These are phyloP conservation scores for Erodium trifolium DNA, from an alignment of 441 rosid species.

Conservation along the genomic window DNA sequence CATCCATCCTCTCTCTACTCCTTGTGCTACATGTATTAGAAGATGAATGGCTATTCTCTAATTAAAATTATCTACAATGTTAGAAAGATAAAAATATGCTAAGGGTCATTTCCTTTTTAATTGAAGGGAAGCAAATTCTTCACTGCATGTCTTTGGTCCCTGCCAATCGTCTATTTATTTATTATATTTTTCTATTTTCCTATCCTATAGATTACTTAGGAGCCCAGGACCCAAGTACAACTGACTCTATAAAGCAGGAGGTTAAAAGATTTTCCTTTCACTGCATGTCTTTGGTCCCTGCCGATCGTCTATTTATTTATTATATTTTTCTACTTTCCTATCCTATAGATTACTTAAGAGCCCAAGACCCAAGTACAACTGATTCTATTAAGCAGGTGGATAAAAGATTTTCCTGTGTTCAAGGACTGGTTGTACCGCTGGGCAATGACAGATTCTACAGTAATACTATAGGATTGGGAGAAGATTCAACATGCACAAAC, in stretches of 20 bases:
- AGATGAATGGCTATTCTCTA: background rate
- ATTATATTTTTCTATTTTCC: background rate
- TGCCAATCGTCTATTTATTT: too few species aligned
- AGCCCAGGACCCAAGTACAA: background rate
- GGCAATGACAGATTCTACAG: background rate
- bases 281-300: background rate
- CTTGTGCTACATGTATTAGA: background rate
- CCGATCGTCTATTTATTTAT: too few species aligned
- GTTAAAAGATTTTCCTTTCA: background rate
- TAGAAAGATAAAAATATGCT: background rate
- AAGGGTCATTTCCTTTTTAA: background rate
- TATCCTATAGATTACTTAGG: background rate
- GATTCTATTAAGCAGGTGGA: too few species aligned
- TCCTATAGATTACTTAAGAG: background rate
- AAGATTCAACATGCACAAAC: slow-evolving; percentile 4
- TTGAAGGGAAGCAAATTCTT: background rate
- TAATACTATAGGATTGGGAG: background rate
- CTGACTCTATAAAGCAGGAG: background rate
- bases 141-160: background rate
- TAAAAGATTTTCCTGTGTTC: too few species aligned
- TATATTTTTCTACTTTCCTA: background rate
- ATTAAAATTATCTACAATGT: background rate
- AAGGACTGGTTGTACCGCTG: background rate
- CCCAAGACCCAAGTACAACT: background rate
- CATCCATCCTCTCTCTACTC: slow-evolving; percentile 1